phyloP scores from a whole-genome alignment of 1,284 basidiomycete genomes.

The Cryptococcus floricola region DNA sequence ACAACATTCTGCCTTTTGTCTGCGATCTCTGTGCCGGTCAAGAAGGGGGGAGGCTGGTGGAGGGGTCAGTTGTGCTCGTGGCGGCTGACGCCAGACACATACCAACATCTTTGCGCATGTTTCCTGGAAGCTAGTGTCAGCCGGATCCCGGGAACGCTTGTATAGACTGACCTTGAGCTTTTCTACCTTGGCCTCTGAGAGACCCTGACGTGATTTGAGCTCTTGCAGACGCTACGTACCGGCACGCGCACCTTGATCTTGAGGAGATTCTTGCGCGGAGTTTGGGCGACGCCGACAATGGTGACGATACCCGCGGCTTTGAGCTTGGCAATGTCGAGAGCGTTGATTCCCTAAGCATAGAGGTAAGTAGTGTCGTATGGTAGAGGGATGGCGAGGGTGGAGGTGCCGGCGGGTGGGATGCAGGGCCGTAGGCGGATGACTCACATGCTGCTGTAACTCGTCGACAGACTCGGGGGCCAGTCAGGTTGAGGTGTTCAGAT shows the following conservation, averaged over 20 bases:
- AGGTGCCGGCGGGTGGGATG: neutral
- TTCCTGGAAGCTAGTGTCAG: conserved; percentile 56
- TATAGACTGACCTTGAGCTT: conserved; percentile 71
- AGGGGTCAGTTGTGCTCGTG: conserved; percentile 1
- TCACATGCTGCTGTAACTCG: conserved; percentile 79
- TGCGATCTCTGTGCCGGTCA: conserved; percentile 81
- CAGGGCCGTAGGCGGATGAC: conserved; percentile 20
- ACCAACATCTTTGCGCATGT: conserved; percentile 79
- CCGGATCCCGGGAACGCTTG: neutral
- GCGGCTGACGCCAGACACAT: conserved; percentile 1
- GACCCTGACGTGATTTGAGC: conserved; percentile 20
- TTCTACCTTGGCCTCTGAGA: conserved; percentile 73
- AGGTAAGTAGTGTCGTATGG: conserved; percentile 1
- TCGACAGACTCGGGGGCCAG: conserved; percentile 62
- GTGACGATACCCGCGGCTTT: conserved; percentile 60
- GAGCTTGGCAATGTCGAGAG: conserved; percentile 87
- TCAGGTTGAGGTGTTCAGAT: neutral
- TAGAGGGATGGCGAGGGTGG: neutral
- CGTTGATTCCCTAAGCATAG: conserved; percentile 74
- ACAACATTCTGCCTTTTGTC: conserved; percentile 75
- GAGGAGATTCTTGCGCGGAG: conserved; percentile 75
- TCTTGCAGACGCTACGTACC: neutral
- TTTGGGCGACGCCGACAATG: conserved; percentile 56
- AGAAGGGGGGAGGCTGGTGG: conserved; percentile 76
- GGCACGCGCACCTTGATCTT: conserved; percentile 72